Percentiles rank a stretch among this genome's conserved stretches.
phyloP scores from a whole-genome alignment of 2,329 filamentous ascomycete species.

The Diplodia seriata region DNA sequence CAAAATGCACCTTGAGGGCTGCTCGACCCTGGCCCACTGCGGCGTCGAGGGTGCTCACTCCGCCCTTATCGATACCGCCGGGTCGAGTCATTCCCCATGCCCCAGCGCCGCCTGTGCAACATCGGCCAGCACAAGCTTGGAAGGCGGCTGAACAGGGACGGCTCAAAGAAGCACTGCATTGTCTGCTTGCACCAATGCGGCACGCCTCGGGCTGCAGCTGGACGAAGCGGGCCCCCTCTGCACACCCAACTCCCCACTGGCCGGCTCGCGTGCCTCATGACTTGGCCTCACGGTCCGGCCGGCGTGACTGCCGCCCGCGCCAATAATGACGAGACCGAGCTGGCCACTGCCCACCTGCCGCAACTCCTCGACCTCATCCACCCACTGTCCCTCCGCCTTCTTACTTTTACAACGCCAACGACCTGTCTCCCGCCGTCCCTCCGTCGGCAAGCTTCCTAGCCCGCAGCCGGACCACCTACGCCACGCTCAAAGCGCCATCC shows the following conservation, averaged over 20 bases:
- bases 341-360: not conserved
- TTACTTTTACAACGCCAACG: not conserved
- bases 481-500: not conserved
- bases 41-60: constrained; percentile 17
- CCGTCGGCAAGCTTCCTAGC: not conserved
- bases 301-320: constrained; percentile 28
- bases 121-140: not conserved
- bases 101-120: not conserved
- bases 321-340: constrained; percentile 17
- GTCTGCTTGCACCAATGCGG: constrained; percentile 15
- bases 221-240: constrained; percentile 2
- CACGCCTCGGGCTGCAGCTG: not conserved
- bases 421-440: not conserved
- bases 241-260: constrained; percentile 2
- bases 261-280: constrained; percentile 30
- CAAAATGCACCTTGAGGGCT: constrained; percentile 27
- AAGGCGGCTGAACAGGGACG: not conserved
- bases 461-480: constrained; percentile 4
- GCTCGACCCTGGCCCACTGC: not conserved
- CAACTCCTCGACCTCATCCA: constrained; percentile 20
- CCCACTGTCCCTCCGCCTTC: constrained; percentile 1
- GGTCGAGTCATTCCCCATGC: constrained; percentile 1
- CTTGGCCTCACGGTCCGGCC: constrained; percentile 22
- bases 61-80: constrained; percentile 14
- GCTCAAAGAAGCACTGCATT: constrained; percentile 12